Evolutionary conservation across 192 early-diverging fungal species (phyloP), one percentile per base, ranked within the genome.

Genomic region (Gigaspora rosea): DNA sequence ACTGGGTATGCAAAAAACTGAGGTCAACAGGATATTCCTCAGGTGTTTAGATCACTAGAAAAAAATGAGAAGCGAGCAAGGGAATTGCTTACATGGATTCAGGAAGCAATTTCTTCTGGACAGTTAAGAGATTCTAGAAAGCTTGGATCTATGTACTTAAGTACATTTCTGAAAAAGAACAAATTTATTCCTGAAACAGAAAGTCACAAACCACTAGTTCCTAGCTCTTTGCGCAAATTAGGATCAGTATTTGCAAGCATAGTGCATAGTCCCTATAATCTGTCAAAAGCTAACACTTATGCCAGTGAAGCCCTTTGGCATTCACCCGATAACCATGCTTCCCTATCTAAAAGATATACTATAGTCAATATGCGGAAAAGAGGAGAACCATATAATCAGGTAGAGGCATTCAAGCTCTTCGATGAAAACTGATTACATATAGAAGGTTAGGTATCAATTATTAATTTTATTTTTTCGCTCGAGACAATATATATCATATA

Each of bases 31-130:
- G 51, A 71, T 46, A 56, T 56, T 54, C 52, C 52, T 56, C 50
- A 49, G 2, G 22, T 47, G 35, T 71, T 71, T 49, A 52, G 16
- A 33, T 71, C 70, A 16, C 15, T 71, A 2, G 70, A 71, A 54
- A 71, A 71, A 4, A 54, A 71, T 56, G 36, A 49, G 2, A 1
- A 56, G 32, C 16, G 12, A 2, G 70, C 70, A 22, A 49, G 35
- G 22, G 11, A 71, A 54, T 22, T 71, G 7, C 50, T 71, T 47
- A 71, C 70, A 3, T 71, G 70, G 70, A 71, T 54, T 33, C 70
- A 54, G 50, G 13, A 47, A 9, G 5, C 50, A 16, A 71, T 71
- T 18, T 0, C 0, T 54, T 52, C 47, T 56, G 70, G 20, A 18
- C n/a, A 36, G 18, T 33, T 71, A 33, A 18, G 50, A 0, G 46